These are phyloP conservation scores for Penicillium paradoxum DNA, from an alignment of 495 filamentous ascomycete genomes.

Conservation along the genomic window DNA sequence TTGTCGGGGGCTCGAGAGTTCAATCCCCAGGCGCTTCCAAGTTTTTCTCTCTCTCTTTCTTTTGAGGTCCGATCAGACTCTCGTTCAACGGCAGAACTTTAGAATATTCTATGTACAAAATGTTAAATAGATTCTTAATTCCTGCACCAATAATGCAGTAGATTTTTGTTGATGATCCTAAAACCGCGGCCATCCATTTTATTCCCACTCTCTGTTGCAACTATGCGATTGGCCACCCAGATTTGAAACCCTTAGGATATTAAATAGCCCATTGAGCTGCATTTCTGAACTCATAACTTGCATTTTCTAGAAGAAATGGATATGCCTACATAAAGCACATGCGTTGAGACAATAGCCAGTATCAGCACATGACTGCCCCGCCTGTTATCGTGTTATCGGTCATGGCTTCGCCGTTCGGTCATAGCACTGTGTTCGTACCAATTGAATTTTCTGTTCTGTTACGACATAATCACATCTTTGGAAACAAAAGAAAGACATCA, in stretches of 20 bases:
- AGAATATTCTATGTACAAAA: conserved; percentile 2
- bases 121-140: conserved; percentile 8
- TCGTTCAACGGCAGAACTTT: background rate
- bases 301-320: too few relatives aligned
- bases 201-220: background rate
- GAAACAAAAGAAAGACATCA: conserved; percentile 25
- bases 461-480: background rate
- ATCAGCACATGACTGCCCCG: conserved; percentile 12
- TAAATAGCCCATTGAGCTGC: background rate
- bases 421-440: background rate
- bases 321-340: too few relatives aligned
- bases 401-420: background rate
- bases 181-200: too few relatives aligned
- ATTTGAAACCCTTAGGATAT: background rate
- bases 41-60: background rate
- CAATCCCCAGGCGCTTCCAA: background rate
- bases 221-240: background rate
- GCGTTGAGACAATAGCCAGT: background rate
- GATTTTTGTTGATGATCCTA: background rate
- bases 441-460: background rate
- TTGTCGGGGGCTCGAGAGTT: background rate
- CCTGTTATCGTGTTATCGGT: conserved; percentile 10
- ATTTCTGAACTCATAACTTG: background rate
- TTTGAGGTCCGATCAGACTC: background rate
- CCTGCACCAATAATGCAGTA: background rate